Base-by-base conservation (phyloP, 768 basidiomycete species). In the Boletus vinaceobasis region DNA sequence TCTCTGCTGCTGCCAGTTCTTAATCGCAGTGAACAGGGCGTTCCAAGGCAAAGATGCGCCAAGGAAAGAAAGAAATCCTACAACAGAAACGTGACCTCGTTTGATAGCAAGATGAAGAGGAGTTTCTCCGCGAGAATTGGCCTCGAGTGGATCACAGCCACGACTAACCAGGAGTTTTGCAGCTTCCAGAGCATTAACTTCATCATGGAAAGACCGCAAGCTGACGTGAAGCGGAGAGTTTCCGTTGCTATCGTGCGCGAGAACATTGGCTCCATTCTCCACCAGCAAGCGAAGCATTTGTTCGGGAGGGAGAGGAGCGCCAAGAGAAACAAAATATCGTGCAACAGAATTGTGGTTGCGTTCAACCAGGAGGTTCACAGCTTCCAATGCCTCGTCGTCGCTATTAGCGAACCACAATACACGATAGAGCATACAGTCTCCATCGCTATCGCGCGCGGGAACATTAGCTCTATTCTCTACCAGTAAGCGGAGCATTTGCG, bases 181-280 rank as follows among this genome's bases (percentile, higher is more conserved):
- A 1, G 9, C 7, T 14, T 26, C 23, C 13, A 48, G 17, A 1
- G 21, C n/a, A 8, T 53, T 8, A 8, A 7, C 5, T 0, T 47
- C 37, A 10, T 35, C 17, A 0, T 7, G 0, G 3, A n/a, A 13
- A 23, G 1, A 3, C 33, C 6, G 6, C n/a, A 51, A 7, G 0
- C 1, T 7, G 26, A 29, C 8, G 19, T 52, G 48, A 27, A 42
- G 39, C 14, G 17, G 2, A 23, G 42, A 19, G 4, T 53, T 35
- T 27, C 36, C 36, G 5, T 38, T 1, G 23, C 29, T 7, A 26
- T 7, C 2, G 10, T 33, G n/a, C 7, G 13, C 11, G 11, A 19
- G 42, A 3, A 26, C 6, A 15, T 53, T 5, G 2, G 7, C 23
- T 9, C 43, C 54, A 19, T 53, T 53, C 7, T 56, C 45, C 5